Percentiles rank a stretch among this genome's conserved stretches.
Conservation (phyloP, 164 flowering plant species). For the Magnolia changhungtana region DNA sequence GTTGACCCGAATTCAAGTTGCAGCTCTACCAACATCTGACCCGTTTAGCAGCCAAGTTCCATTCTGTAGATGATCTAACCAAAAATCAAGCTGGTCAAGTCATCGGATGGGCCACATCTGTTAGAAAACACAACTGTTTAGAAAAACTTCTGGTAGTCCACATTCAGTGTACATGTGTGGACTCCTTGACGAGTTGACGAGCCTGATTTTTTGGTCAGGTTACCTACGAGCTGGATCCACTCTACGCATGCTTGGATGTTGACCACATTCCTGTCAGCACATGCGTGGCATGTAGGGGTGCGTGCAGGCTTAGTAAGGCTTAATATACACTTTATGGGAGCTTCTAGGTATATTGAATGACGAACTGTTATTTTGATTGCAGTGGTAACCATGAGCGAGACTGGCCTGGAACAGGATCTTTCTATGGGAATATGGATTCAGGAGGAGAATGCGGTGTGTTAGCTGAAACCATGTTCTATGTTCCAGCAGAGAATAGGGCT, state of each 20-base stretch:
- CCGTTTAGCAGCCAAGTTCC: too few relatives aligned
- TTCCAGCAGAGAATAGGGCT: conserved; percentile 45
- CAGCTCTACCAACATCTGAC: too few relatives aligned
- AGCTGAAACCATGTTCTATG: conserved; percentile 45
- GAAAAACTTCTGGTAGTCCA: not conserved
- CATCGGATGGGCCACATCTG: too few relatives aligned
- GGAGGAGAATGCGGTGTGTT: conserved; percentile 52
- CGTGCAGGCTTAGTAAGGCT: not conserved
- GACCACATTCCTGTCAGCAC: not conserved
- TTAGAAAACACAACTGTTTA: too few relatives aligned
- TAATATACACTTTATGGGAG: not conserved
- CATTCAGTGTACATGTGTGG: not conserved
- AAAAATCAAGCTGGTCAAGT: too few relatives aligned
- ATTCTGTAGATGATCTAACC: too few relatives aligned
- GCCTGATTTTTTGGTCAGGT: not conserved
- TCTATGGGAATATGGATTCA: conserved; percentile 37
- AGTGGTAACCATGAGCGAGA: conserved; percentile 55
- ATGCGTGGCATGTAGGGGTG: not conserved
- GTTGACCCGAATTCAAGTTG: too few relatives aligned
- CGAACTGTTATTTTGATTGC: conserved; percentile 3
- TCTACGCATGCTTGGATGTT: not conserved
- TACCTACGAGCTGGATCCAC: not conserved
- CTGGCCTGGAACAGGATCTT: conserved; percentile 46
- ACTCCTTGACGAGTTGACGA: not conserved
- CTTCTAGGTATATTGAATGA: not conserved